Evolutionary conservation across 768 basidiomycete genomes (phyloP).

Genomic region (Amyloporia xantha): DNA sequence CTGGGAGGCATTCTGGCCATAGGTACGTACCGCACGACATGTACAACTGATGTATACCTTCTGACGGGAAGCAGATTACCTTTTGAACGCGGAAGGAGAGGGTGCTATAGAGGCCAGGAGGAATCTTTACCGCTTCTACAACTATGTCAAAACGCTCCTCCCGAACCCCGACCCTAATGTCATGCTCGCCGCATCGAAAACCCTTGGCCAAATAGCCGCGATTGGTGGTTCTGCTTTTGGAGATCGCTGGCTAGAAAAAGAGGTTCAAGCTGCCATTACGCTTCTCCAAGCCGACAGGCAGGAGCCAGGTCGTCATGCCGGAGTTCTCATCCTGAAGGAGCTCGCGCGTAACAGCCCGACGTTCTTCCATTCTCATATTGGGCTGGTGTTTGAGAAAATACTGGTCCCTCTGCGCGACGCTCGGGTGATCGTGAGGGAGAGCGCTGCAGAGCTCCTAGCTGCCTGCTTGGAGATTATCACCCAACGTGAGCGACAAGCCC

Average conservation of each 20-base stretch:
- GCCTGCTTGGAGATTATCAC: slow-evolving; percentile 87
- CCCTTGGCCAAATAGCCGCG: slow-evolving; percentile 79
- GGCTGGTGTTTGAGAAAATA: slow-evolving; percentile 87
- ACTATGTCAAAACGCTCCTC: slow-evolving; percentile 89
- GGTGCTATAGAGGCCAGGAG: slow-evolving; percentile 77
- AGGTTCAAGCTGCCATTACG: slow-evolving; percentile 80
- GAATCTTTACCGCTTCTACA: slow-evolving; percentile 81
- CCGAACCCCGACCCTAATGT: slow-evolving; percentile 88
- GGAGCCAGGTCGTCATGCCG: slow-evolving; percentile 86
- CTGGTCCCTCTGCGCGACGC: slow-evolving; percentile 85
- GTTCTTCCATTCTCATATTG: slow-evolving; percentile 85
- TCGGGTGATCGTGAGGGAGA: slow-evolving; percentile 85
- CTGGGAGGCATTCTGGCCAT: slow-evolving; percentile 87
- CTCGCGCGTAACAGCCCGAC: slow-evolving; percentile 83
- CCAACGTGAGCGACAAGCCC: slow-evolving; percentile 59
- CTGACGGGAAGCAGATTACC: slow-evolving; percentile 43
- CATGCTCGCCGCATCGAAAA: slow-evolving; percentile 93
- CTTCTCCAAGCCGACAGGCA: slow-evolving; percentile 66
- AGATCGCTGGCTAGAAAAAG: slow-evolving; percentile 84
- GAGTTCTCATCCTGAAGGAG: slow-evolving; percentile 91
- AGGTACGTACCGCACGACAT: slow-evolving; percentile 38
- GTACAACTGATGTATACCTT: neutral
- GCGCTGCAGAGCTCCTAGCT: slow-evolving; percentile 89
- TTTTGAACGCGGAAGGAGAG: slow-evolving; percentile 71
- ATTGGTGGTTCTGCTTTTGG: slow-evolving; percentile 80